Percentiles rank a stretch among this genome's conserved stretches.
phyloP scores from a whole-genome alignment of 2,329 filamentous ascomycete species.

The Penicillium sp. region DNA sequence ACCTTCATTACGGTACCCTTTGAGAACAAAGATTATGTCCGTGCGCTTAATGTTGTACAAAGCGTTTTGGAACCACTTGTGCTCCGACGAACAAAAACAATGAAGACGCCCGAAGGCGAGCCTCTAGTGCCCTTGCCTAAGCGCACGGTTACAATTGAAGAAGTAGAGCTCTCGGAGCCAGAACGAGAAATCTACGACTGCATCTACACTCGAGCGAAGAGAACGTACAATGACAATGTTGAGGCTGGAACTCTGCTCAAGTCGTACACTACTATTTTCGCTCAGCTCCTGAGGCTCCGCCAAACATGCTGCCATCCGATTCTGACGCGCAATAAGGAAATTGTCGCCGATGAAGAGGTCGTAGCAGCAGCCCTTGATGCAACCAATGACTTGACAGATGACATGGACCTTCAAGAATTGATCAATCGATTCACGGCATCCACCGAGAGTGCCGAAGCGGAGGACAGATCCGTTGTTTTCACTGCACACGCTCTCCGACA shows the following conservation, averaged over 20 bases:
- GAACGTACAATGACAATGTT: conserved; percentile 76
- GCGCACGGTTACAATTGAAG: conserved; percentile 76
- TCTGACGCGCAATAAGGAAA: conserved; percentile 74
- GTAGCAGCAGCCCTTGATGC: conserved; percentile 72
- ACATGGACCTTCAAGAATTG: conserved; percentile 88
- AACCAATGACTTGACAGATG: conserved; percentile 75
- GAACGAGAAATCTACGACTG: conserved; percentile 91
- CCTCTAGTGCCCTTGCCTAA: conserved; percentile 75
- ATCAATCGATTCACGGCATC: conserved; percentile 75
- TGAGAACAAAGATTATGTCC: conserved; percentile 88
- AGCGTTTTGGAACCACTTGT: conserved; percentile 95
- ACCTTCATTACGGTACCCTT: conserved; percentile 98
- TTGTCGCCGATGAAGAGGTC: conserved; percentile 83
- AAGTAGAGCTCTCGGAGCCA: conserved; percentile 74
- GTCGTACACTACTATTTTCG: conserved; percentile 94
- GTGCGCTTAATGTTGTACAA: conserved; percentile 91
- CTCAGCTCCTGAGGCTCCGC: conserved; percentile 84
- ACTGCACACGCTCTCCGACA: conserved; percentile 82
- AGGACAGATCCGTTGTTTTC: conserved; percentile 58
- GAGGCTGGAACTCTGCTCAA: conserved; percentile 91
- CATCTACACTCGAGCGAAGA: conserved; percentile 76
- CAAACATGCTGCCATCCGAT: conserved; percentile 93
- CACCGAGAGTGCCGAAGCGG: conserved; percentile 51
- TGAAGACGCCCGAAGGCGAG: conserved; percentile 87
- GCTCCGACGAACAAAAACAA: conserved; percentile 89